Conservation (phyloP, 2,329 filamentous ascomycete genomes). For the Corynespora cassiicola region DNA sequence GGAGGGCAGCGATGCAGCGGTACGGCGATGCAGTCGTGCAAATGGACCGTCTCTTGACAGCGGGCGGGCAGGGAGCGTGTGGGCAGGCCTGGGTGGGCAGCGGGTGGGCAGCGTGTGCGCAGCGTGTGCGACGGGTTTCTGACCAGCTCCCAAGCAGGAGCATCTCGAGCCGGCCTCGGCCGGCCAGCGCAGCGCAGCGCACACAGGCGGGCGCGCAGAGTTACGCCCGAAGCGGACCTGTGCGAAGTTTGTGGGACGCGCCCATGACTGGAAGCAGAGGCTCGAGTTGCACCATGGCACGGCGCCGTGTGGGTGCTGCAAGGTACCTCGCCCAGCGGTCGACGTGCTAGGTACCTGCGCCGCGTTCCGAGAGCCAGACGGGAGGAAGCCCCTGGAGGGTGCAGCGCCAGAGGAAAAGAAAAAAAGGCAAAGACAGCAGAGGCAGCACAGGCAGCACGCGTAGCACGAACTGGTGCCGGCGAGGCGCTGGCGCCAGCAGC, state of each 20-base stretch:
- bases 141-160: too few species aligned
- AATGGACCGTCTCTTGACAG: not conserved
- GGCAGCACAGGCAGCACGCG: too few species aligned
- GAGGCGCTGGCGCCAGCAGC: too few species aligned
- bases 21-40: too few species aligned
- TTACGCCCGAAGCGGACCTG: conserved; percentile 27
- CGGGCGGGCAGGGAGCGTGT: not conserved
- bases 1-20: too few species aligned
- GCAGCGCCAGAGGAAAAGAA: conserved; percentile 31
- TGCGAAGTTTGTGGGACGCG: conserved; percentile 29
- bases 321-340: conserved; percentile 40
- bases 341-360: conserved; percentile 21
- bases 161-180: conserved; percentile 16
- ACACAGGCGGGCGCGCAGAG: conserved; percentile 8
- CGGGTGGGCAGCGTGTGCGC: conserved; percentile 12
- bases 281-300: conserved; percentile 33
- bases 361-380: conserved; percentile 34
- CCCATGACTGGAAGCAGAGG: conserved; percentile 30
- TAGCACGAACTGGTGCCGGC: conserved; percentile 15
- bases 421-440: too few species aligned
- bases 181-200: conserved; percentile 6
- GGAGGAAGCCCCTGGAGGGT: conserved; percentile 39
- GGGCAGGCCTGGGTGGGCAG: not conserved
- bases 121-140: conserved; percentile 12
- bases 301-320: conserved; percentile 36